These are phyloP conservation scores for Plasmodium gonderi DNA, from an alignment of 169 alveolate species.

Conservation along the genomic window DNA sequence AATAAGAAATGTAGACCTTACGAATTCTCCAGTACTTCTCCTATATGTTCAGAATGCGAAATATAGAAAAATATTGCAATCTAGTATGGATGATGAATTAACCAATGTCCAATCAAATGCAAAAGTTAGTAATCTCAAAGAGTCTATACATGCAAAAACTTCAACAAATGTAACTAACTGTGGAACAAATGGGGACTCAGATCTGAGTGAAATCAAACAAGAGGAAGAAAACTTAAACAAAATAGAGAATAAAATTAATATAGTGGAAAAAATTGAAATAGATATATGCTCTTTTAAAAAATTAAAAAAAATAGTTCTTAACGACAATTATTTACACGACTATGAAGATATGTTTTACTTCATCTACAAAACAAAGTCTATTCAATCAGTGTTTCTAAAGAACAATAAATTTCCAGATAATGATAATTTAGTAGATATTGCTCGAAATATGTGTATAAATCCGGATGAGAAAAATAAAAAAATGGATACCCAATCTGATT, in stretches of 20 bases:
- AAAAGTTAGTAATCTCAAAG: no score
- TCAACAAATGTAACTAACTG: no score
- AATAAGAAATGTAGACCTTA: constrained; percentile 1
- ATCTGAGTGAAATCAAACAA: no score
- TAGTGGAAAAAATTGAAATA: background rate
- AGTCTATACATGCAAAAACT: background rate
- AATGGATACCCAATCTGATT: background rate
- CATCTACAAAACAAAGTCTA: background rate
- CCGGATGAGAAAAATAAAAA: background rate
- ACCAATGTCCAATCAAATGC: no score
- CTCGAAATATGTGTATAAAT: constrained; percentile 11
- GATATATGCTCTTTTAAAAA: background rate
- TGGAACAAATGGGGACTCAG: no score
- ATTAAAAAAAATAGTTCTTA: constrained; percentile 49
- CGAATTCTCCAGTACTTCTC: background rate
- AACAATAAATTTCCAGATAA: constrained; percentile 50
- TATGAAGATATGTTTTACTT: constrained; percentile 64
- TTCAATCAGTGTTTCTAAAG: constrained; percentile 37
- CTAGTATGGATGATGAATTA: background rate
- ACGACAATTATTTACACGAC: constrained; percentile 55
- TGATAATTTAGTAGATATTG: constrained; percentile 18
- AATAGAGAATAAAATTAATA: background rate
- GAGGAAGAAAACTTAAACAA: background rate
- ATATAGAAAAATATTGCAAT: background rate
- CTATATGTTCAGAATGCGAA: constrained; percentile 11